Evolutionary conservation across 208 protist genomes (phyloP).

Genomic region (Acanthamoeba lugdunensis): DNA sequence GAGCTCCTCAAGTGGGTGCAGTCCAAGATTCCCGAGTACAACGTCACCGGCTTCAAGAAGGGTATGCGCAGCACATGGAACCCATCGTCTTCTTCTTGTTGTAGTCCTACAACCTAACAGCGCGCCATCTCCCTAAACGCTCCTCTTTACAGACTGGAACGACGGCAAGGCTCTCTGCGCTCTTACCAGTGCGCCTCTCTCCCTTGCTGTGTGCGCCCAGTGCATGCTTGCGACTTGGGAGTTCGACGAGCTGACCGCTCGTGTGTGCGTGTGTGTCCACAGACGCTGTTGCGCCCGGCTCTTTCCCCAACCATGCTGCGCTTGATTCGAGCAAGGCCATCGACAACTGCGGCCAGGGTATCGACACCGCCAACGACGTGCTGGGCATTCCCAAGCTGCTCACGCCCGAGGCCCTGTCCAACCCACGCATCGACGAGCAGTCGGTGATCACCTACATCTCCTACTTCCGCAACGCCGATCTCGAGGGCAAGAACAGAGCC

Average conservation of each 20-base stretch:
- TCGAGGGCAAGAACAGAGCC: slow-evolving; percentile 16
- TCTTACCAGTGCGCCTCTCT: slow-evolving; percentile 32
- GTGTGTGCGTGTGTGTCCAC: neutral
- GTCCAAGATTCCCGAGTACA: slow-evolving; percentile 73
- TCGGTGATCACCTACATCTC: slow-evolving; percentile 71
- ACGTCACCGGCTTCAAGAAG: slow-evolving; percentile 70
- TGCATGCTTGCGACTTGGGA: neutral
- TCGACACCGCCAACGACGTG: slow-evolving; percentile 37
- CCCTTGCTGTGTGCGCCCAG: neutral
- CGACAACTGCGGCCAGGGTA: slow-evolving; percentile 54
- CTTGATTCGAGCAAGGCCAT: slow-evolving; percentile 52
- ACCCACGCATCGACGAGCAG: slow-evolving; percentile 61
- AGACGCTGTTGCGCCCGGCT: slow-evolving; percentile 63
- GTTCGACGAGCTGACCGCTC: neutral
- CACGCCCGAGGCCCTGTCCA: slow-evolving; percentile 27
- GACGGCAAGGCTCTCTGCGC: slow-evolving; percentile 64
- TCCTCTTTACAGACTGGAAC: slow-evolving; percentile 56
- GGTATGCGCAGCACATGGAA: neutral
- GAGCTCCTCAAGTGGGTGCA: slow-evolving; percentile 49
- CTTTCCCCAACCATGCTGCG: slow-evolving; percentile 5
- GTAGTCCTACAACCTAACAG: too few relatives aligned
- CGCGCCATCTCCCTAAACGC: neutral
- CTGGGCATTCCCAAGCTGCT: slow-evolving; percentile 38
- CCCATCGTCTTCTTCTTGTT: neutral
- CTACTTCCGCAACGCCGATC: slow-evolving; percentile 66